phyloP scores from a whole-genome alignment of 352 stramenopile genomes.

The Phytophthora idaei region DNA sequence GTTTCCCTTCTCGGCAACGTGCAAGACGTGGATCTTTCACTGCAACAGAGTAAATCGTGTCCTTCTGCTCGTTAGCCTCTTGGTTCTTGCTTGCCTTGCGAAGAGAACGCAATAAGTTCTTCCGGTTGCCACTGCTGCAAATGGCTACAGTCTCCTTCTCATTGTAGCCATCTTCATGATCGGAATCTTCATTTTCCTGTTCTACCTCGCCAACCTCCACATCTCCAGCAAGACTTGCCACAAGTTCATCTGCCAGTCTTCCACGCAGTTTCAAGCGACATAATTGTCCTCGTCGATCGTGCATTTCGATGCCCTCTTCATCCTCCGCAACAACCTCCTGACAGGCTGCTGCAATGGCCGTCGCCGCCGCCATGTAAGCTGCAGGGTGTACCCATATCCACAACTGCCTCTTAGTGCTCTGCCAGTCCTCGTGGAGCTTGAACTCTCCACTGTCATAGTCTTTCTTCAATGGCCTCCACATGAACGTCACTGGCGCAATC shows the following conservation, averaged over 20 bases:
- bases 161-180: slow-evolving; percentile 62
- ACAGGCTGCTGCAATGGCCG: slow-evolving; percentile 60
- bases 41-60: slow-evolving; percentile 41
- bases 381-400: slow-evolving; percentile 85
- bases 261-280: slow-evolving; percentile 71
- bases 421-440: slow-evolving; percentile 45
- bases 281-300: slow-evolving; percentile 70
- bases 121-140: slow-evolving; percentile 27
- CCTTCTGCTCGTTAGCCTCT: slow-evolving; percentile 4
- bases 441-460: slow-evolving; percentile 39
- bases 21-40: slow-evolving; percentile 55
- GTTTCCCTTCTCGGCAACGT: slow-evolving; percentile 8
- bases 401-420: slow-evolving; percentile 62
- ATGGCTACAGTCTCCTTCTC: slow-evolving; percentile 9
- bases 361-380: slow-evolving; percentile 74
- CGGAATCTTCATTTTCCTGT: slow-evolving; percentile 33
- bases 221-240: slow-evolving; percentile 31
- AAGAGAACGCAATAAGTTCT: slow-evolving; percentile 21
- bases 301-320: slow-evolving; percentile 60
- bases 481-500: slow-evolving; percentile 75
- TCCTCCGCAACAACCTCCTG: slow-evolving; percentile 47
- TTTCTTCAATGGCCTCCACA: slow-evolving; percentile 62
- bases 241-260: slow-evolving; percentile 45
- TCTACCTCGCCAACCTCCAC: background rate
- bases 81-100: slow-evolving; percentile 6